Base-by-base conservation (phyloP, 148 eudicot species). In the Amaranthus cruentus region DNA sequence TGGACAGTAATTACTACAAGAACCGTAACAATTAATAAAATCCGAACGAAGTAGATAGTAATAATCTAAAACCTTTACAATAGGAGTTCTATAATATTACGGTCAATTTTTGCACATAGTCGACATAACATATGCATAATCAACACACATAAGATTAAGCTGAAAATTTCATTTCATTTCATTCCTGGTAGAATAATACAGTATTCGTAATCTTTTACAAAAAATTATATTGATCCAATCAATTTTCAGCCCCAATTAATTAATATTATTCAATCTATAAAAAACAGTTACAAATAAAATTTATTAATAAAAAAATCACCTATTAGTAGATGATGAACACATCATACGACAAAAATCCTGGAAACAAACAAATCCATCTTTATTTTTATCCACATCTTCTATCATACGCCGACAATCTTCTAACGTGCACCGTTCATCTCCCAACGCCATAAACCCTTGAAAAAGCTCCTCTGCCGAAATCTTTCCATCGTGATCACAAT, bases 371-470 rank as follows among this genome's bases (percentile, higher is more conserved):
- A 88, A 84, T 4, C 98, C 98, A 52, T 93, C 90, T 2, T 84
- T 84, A 61, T 87, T 87, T 10, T 51, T 82, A 72, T 90, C 92
- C 11, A 90, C 96, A 6, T 88, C 81, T 0, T 73, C 81, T 51
- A 93, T 88, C 98, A 93, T 93, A 44, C 87, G 80, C 76, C 80
- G 70, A 62, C 96, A 93, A 0, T 93, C 97, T 21, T 85, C 94
- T 59, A 93, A 73, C 82, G 94, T 86, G 85, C 92, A 93, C 78
- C 74, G 73, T 0, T 66, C 85, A 49, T 78, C 98, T 0, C 96
- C 94, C 4, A 93, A 82, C 44, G 89, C 69, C 0, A 42, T 4
- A 18, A 93, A 85, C 14, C 86, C 98, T 46, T 48, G 63, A 12
- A 57, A 77, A 3, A 93, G 69, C 79, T 93, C 98, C 73, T 81